A percentile compares a stretch with the other conserved stretches of the same genome.
Conservation (phyloP, 1,284 basidiomycete genomes). For the Rhizopogon hawkerae region DNA sequence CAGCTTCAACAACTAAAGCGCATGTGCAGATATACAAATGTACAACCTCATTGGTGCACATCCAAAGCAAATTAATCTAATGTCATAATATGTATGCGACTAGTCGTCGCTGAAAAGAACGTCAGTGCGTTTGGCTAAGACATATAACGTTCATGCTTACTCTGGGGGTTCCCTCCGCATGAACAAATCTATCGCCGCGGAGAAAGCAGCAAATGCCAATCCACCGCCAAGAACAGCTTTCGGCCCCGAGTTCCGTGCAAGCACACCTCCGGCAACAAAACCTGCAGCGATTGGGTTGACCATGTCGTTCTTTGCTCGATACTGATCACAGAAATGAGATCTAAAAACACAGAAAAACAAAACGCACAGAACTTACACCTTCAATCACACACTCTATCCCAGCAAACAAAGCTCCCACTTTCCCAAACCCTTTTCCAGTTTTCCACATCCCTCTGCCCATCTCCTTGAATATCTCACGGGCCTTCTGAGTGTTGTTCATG, state of each 20-base stretch:
- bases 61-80: constrained; percentile 14
- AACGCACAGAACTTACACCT: constrained; percentile 57
- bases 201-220: constrained; percentile 85
- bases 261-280: constrained; percentile 69
- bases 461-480: constrained; percentile 83
- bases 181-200: constrained; percentile 80
- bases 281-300: constrained; percentile 72
- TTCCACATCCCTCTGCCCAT: constrained; percentile 93
- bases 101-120: constrained; percentile 17
- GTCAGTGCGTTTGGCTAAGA: constrained; percentile 5
- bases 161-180: constrained; percentile 78
- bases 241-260: constrained; percentile 80
- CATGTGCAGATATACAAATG: constrained; percentile 11
- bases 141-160: constrained; percentile 39
- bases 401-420: constrained; percentile 89
- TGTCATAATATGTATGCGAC: not conserved
- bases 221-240: constrained; percentile 78
- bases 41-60: constrained; percentile 6
- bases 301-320: constrained; percentile 93
- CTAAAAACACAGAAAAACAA: not conserved
- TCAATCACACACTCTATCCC: constrained; percentile 96
- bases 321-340: constrained; percentile 39
- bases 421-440: constrained; percentile 88
- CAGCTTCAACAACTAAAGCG: too few species aligned
- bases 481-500: constrained; percentile 66